Percentiles rank a stretch among this genome's conserved stretches.
These are phyloP conservation scores for Hypericum perforatum DNA, from an alignment of 345 rosid species.

Conservation along the genomic window DNA sequence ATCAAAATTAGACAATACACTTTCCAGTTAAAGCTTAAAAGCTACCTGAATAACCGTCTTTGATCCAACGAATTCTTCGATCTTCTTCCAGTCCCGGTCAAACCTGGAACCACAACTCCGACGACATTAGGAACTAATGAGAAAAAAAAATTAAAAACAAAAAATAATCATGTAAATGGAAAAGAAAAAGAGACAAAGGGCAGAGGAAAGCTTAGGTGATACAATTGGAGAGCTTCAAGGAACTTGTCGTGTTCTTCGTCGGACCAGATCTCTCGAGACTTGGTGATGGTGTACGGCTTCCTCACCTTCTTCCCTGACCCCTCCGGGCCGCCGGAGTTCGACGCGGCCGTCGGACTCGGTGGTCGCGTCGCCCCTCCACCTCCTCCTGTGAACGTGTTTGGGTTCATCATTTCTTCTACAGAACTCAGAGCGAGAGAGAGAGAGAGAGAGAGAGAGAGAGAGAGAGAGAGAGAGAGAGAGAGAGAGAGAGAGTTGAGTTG, in stretches of 20 bases:
- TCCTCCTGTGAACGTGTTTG: too few relatives aligned
- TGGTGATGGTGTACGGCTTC: conserved; percentile 97
- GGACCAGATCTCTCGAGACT: conserved; percentile 97
- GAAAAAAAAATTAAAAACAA: not conserved
- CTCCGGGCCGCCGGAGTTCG: conserved; percentile 9
- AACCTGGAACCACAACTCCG: conserved; percentile 46
- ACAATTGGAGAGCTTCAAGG: conserved; percentile 96
- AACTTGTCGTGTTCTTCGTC: conserved; percentile 98
- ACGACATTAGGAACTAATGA: conserved; percentile 8
- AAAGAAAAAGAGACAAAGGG: not conserved
- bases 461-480: too few relatives aligned
- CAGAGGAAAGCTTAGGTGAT: not conserved
- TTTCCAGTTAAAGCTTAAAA: too few relatives aligned
- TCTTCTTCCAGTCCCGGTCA: conserved; percentile 98
- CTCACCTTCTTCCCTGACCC: conserved; percentile 65
- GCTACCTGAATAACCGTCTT: conserved; percentile 95
- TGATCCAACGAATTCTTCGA: conserved; percentile 95
- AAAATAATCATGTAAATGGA: not conserved
- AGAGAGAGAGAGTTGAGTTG: too few relatives aligned
- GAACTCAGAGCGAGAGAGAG: too few relatives aligned
- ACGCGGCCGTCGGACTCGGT: not conserved
- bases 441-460: too few relatives aligned
- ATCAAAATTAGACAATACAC: not conserved
- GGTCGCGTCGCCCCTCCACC: conserved; percentile 3
- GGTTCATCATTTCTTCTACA: too few relatives aligned